A percentile compares a stretch with the other conserved stretches of the same genome.
phyloP scores from a whole-genome alignment of 345 rosid genomes.

The Camelina laxa region DNA sequence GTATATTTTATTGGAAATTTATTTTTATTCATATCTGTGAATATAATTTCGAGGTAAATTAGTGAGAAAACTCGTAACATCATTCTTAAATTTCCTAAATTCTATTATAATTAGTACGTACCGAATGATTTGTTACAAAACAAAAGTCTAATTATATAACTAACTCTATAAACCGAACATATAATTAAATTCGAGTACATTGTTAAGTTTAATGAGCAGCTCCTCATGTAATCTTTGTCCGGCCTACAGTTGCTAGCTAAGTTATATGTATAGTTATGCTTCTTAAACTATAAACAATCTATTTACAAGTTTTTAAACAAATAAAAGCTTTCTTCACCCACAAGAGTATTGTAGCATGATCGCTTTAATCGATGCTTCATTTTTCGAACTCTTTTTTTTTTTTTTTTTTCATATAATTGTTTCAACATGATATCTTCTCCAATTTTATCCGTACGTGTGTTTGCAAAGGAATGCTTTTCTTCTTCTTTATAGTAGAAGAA shows the following conservation, averaged over 20 bases:
- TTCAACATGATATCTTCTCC: conserved; percentile 18
- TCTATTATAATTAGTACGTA: neutral
- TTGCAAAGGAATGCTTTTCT: conserved; percentile 1
- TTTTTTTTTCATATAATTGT: neutral
- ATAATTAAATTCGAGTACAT: neutral
- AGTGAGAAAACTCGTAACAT: neutral
- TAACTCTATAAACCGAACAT: neutral
- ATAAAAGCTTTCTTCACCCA: neutral
- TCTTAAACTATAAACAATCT: neutral
- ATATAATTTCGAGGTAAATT: neutral
- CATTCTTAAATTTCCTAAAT: neutral
- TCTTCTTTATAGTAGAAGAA: conserved; percentile 12
- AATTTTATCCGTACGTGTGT: neutral
- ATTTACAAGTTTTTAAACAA: neutral
- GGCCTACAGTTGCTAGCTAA: neutral
- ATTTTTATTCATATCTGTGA: neutral
- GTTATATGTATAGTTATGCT: neutral
- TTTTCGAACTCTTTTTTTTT: neutral
- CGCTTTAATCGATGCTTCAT: neutral
- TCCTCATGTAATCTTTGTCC: neutral
- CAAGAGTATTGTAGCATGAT: conserved; percentile 3
- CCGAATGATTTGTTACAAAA: neutral
- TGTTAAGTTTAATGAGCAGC: neutral
- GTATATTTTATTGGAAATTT: too few species aligned
- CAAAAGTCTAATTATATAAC: neutral